Percentiles rank a stretch among this genome's conserved stretches.
These are phyloP conservation scores for Elaeis guineensis DNA, from an alignment of 176 grass and related monocot genomes.

Conservation along the genomic window DNA sequence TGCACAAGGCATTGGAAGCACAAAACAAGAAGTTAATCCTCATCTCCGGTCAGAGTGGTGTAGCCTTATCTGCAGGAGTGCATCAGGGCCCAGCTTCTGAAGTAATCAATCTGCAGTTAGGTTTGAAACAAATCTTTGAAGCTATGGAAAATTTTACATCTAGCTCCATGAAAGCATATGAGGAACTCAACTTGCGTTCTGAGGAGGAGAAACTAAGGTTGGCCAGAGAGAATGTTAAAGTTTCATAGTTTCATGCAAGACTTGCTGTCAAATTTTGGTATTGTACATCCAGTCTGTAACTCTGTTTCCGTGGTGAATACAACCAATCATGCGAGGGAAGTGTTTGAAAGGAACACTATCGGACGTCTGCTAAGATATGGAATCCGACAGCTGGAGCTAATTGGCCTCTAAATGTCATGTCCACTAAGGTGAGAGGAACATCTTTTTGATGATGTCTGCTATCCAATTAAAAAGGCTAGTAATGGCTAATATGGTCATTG, in stretches of 20 bases:
- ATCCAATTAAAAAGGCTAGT: no score
- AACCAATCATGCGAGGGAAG: no score
- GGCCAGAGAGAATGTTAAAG: conserved; percentile 11
- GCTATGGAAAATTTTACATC: conserved; percentile 43
- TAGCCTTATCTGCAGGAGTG: conserved; percentile 22
- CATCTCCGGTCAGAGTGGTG: conserved; percentile 17
- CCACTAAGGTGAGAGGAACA: no score
- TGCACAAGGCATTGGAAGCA: conserved; percentile 33
- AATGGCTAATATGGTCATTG: no score
- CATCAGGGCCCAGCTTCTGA: conserved; percentile 4
- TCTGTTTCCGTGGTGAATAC: no score
- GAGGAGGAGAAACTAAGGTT: conserved; percentile 26
- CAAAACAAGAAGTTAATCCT: conserved; percentile 38
- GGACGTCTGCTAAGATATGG: no score
- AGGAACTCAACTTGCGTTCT: conserved; percentile 25
- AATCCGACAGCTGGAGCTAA: no score
- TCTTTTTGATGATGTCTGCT: no score
- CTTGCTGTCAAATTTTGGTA: no score
- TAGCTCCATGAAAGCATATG: conserved; percentile 32
- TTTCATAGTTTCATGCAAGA: background rate
- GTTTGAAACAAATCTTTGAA: conserved; percentile 42
- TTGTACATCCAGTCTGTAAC: no score
- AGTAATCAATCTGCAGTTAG: conserved; percentile 27
- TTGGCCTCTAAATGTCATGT: no score
- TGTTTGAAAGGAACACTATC: no score